Evolutionary conservation across 768 basidiomycete species (phyloP).

Genomic region (Obba rivulosa): DNA sequence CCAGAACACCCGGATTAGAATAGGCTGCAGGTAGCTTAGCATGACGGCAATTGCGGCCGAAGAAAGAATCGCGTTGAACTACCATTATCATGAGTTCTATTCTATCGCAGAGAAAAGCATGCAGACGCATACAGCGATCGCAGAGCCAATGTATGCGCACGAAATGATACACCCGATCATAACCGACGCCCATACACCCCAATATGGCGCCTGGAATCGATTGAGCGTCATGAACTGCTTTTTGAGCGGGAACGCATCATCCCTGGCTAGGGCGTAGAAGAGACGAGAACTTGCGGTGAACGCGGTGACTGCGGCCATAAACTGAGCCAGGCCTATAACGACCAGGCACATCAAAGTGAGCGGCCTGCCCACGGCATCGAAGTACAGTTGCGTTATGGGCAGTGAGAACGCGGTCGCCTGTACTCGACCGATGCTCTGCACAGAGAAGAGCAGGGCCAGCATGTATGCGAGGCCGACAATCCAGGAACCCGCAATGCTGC

Average conservation of each 20-base stretch:
- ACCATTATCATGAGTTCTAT: background rate
- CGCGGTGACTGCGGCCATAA: conserved; percentile 51
- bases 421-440: conserved; percentile 46
- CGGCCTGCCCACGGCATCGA: conserved; percentile 43
- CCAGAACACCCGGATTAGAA: conserved; percentile 55
- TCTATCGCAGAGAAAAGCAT: background rate
- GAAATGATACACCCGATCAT: conserved; percentile 48
- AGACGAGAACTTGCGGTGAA: conserved; percentile 54
- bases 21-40: conserved; percentile 53
- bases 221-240: conserved; percentile 44
- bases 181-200: conserved; percentile 52
- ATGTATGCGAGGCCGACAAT: conserved; percentile 51
- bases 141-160: conserved; percentile 53
- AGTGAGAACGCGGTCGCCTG: conserved; percentile 49
- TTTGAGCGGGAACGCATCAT: conserved; percentile 46
- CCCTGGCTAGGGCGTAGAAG: conserved; percentile 52
- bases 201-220: conserved; percentile 47
- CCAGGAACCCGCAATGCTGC: conserved; percentile 52
- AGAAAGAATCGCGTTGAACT: conserved; percentile 54
- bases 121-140: conserved; percentile 40
- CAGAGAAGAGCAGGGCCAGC: conserved; percentile 53
- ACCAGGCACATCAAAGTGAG: conserved; percentile 47
- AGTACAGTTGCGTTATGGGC: conserved; percentile 54
- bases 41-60: conserved; percentile 54
- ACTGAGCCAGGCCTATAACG: conserved; percentile 44